Evolutionary conservation across 2,329 filamentous ascomycete species (phyloP), one percentile per base, ranked within the genome.

Genomic region (Anthostomella pinea): DNA sequence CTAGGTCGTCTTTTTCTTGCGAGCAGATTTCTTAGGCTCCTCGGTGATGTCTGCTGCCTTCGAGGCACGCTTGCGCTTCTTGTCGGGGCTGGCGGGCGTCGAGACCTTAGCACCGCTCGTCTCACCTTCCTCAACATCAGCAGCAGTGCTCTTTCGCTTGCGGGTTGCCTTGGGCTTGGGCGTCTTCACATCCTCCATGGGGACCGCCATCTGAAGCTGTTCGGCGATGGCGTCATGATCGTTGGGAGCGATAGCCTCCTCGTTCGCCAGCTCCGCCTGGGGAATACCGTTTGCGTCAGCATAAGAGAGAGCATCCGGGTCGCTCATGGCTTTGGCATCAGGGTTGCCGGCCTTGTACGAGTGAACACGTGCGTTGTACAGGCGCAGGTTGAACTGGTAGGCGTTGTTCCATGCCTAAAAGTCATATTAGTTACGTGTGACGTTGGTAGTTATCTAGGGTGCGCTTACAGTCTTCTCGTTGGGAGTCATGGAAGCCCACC

Each of bases 401-500:
- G 77, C 78, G 38, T 77, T 74, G 63, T 81, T 79, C 79, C 79
- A 83, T 45, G 73, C 75, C 63, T 70, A 39, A 8, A 4, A 24
- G 17, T 2, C 6, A 6, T 3, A 33, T 56, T 37, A 55, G 49
- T 29, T 8, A 33, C 16, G n/a, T 4, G 8, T 17, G 11, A 11
- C 8, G n/a, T 27, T 14, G 3, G n/a, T n/a, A n/a, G n/a, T n/a
- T n/a, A n/a, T n/a, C n/a, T n/a, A n/a, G n/a, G n/a, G n/a, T n/a
- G n/a, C n/a, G n/a, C 67, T 52, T 50, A 70, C 70, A 45, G 67
- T 67, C 68, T 94, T 94, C 68, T 94, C 84, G 8, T 70, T 65
- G 2, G 82, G 74, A 6, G 71, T 70, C 83, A 96, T 88, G 48
- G 79, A 76, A 44, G 81, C 77, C 91, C 91, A 96, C 55, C 90